phyloP scores from a whole-genome alignment of 164 flowering plant genomes.

The Tetrastigma voinierianum region DNA sequence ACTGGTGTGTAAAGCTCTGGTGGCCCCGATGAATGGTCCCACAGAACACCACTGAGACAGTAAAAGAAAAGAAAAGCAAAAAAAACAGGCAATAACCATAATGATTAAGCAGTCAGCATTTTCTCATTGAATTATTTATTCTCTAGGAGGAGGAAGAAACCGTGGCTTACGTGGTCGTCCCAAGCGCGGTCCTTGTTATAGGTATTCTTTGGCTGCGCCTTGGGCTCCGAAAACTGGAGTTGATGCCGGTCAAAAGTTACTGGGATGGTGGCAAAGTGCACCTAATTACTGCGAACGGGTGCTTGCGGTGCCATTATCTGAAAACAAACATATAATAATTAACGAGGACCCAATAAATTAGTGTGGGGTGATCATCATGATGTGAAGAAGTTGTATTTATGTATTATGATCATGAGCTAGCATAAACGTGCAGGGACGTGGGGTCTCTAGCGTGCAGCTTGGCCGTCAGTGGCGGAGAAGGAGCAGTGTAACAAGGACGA shows the following conservation, averaged over 20 bases:
- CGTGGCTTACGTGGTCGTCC: constrained; percentile 65
- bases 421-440: constrained; percentile 91
- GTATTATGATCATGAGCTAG: too few species aligned
- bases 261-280: constrained; percentile 85
- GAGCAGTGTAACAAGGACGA: constrained; percentile 86
- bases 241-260: constrained; percentile 81
- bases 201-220: constrained; percentile 87
- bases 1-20: constrained; percentile 53
- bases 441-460: constrained; percentile 86
- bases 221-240: constrained; percentile 86
- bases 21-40: constrained; percentile 57
- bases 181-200: constrained; percentile 63
- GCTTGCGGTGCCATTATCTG: constrained; percentile 86
- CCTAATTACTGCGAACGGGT: constrained; percentile 82
- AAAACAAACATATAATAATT: neutral
- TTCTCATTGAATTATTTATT: neutral
- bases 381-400: neutral
- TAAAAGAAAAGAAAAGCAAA: neutral
- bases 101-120: too few species aligned
- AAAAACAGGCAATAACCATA: neutral
- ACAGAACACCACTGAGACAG: constrained; percentile 52
- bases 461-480: constrained; percentile 89
- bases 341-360: neutral
- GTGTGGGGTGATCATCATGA: neutral
- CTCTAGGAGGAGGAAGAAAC: neutral